A percentile compares a stretch with the other conserved stretches of the same genome.
Conservation (phyloP, 1,284 basidiomycete genomes). For the Pyrrhoderma lamaoense region DNA sequence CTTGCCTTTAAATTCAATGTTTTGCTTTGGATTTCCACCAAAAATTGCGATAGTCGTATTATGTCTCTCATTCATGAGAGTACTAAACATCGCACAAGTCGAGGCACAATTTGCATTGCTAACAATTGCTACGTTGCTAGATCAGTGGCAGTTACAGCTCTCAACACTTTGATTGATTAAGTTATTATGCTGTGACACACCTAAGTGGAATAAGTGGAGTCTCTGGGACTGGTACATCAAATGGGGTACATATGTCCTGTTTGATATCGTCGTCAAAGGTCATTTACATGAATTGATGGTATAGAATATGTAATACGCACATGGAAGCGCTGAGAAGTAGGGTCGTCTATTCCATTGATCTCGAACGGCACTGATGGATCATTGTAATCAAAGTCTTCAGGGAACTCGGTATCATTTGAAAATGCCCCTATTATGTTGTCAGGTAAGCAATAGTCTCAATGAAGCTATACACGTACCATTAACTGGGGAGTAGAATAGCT, state of each 20-base stretch:
- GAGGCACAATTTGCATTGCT: slow-evolving; percentile 52
- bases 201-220: slow-evolving; percentile 47
- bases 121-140: slow-evolving; percentile 23
- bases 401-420: slow-evolving; percentile 44
- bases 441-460: not conserved
- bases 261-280: not conserved
- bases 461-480: slow-evolving; percentile 36
- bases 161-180: too few relatives aligned
- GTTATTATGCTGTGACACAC: too few relatives aligned
- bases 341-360: slow-evolving; percentile 42
- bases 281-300: not conserved
- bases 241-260: slow-evolving; percentile 32
- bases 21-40: slow-evolving; percentile 48
- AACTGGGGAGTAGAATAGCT: slow-evolving; percentile 39
- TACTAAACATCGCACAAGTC: slow-evolving; percentile 59
- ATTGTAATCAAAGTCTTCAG: slow-evolving; percentile 41
- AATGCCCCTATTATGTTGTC: slow-evolving; percentile 36
- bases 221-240: slow-evolving; percentile 38
- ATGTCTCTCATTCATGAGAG: slow-evolving; percentile 54
- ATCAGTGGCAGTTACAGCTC: too few relatives aligned
- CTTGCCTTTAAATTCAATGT: slow-evolving; percentile 50
- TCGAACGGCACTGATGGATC: slow-evolving; percentile 36
- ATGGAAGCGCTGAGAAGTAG: slow-evolving; percentile 52
- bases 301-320: slow-evolving; percentile 34
- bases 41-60: slow-evolving; percentile 50